Evolutionary conservation across 2,329 filamentous ascomycete species (phyloP), one percentile per base, ranked within the genome.

Genomic region (Ceratocystis destructans): DNA sequence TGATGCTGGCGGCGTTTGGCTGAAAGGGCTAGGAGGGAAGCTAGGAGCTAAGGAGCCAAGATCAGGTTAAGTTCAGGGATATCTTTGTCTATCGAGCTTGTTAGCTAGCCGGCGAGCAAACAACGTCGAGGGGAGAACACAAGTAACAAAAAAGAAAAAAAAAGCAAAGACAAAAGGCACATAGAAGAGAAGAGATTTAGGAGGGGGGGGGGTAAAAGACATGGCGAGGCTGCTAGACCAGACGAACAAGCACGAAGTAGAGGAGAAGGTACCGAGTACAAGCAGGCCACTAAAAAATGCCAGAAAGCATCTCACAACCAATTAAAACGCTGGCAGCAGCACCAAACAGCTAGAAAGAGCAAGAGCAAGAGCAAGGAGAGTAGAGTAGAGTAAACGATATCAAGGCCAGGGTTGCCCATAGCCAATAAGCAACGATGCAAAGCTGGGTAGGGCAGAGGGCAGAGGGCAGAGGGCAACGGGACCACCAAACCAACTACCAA

Each of bases 1-100:
- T 45, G 44, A 65, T 46, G 64, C 46, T 65, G 50, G 64, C 53
- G 44, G 55, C 41, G 64, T 59, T 37, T 65, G 50, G 64, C 64
- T 57, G 48, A 64, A 37, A 53, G 63, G 37, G 53, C 63, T 41
- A 55, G 50, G 63, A 50, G 50, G 33, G 48, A 41, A 53, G 48
- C 48, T 22, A 53, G 48, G 48, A 53, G 20, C 48, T 22, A 53
- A 53, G 48, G 48, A 53, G 48, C 12, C 48, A 20, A 37, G 33
- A 8, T 37, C 33, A 37, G 33, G 48, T 53, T 22, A 53, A 37
- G 25, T 20, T 12, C 53, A 57, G 53, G 53, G 53, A 57, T 57
- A 17, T 57, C n/a, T 25, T 33, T 57, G 53, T 57, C 53, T 57
- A 33, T 28, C 28, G 53, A 57, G 53, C 53, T 57, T 57, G 53